phyloP scores from a whole-genome alignment of 2,329 filamentous ascomycete genomes.

The Diaporthe australafricana region DNA sequence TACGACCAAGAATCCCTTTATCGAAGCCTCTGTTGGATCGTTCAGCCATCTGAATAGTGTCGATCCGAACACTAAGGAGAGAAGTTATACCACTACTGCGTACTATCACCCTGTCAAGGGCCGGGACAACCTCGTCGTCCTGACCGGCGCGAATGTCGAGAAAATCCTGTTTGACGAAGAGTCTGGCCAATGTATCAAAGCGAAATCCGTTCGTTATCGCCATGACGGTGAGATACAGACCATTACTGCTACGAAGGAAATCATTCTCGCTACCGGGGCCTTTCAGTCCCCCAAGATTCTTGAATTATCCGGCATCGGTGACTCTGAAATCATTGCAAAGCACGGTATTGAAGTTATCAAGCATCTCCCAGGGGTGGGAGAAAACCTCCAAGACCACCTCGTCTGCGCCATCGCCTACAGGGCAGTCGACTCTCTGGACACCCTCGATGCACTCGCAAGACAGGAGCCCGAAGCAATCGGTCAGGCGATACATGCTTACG shows the following conservation, averaged over 20 bases:
- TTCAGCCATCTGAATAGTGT: slow-evolving; percentile 47
- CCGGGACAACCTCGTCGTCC: slow-evolving; percentile 39
- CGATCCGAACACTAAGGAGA: slow-evolving; percentile 52
- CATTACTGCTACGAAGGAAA: slow-evolving; percentile 50
- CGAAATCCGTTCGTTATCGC: neutral
- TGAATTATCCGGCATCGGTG: slow-evolving; percentile 5
- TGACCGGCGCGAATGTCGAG: slow-evolving; percentile 8
- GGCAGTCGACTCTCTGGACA: neutral
- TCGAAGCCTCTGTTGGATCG: slow-evolving; percentile 46
- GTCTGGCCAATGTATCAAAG: slow-evolving; percentile 40
- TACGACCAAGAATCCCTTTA: slow-evolving; percentile 40
- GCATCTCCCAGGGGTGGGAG: slow-evolving; percentile 13
- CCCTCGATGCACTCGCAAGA: neutral
- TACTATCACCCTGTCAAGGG: slow-evolving; percentile 51
- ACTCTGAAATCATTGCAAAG: neutral
- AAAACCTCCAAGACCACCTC: slow-evolving; percentile 27
- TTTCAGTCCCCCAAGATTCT: slow-evolving; percentile 31
- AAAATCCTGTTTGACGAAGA: slow-evolving; percentile 41
- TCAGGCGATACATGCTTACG: slow-evolving; percentile 14
- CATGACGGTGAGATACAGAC: neutral
- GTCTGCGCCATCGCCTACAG: neutral
- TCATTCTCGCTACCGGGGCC: slow-evolving; percentile 22
- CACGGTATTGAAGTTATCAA: neutral
- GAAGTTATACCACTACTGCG: slow-evolving; percentile 55
- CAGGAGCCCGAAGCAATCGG: slow-evolving; percentile 19